These are phyloP conservation scores for Hyphopichia wangnamkhiaoensis DNA, from an alignment of 1,139 yeast genomes.

Conservation along the genomic window DNA sequence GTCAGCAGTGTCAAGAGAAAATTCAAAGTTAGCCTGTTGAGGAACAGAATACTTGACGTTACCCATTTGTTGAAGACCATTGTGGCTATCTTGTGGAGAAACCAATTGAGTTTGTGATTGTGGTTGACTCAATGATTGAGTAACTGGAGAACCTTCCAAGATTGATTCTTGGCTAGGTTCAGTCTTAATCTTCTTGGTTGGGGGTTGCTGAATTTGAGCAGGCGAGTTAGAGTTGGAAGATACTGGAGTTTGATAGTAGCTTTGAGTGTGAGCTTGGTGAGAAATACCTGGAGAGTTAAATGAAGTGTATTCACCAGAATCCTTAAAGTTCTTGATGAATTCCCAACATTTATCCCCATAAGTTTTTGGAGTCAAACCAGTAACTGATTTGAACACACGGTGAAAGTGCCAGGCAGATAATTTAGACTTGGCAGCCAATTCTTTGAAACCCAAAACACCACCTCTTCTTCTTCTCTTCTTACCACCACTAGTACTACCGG, in stretches of 20 bases:
- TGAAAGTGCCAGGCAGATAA: conserved; percentile 95
- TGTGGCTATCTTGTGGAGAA: background rate
- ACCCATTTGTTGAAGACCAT: background rate
- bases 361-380: conserved; percentile 84
- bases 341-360: conserved; percentile 89
- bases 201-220: conserved; percentile 10
- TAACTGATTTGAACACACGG: conserved; percentile 80
- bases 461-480: conserved; percentile 67
- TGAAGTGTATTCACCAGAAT: conserved; percentile 17
- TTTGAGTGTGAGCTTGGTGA: conserved; percentile 6
- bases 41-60: conserved; percentile 11
- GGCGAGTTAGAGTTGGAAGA: conserved; percentile 16
- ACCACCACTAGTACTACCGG: conserved; percentile 11
- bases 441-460: conserved; percentile 86
- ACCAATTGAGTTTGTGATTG: background rate
- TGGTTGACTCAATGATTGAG: background rate
- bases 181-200: conserved; percentile 14
- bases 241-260: conserved; percentile 15
- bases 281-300: conserved; percentile 8
- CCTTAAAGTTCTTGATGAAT: conserved; percentile 46
- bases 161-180: conserved; percentile 10
- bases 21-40: conserved; percentile 8
- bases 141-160: background rate
- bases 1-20: background rate
- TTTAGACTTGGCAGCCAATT: conserved; percentile 80